Evolutionary conservation across 2,329 filamentous ascomycete genomes (phyloP).

Genomic region (Penicillium decumbens): DNA sequence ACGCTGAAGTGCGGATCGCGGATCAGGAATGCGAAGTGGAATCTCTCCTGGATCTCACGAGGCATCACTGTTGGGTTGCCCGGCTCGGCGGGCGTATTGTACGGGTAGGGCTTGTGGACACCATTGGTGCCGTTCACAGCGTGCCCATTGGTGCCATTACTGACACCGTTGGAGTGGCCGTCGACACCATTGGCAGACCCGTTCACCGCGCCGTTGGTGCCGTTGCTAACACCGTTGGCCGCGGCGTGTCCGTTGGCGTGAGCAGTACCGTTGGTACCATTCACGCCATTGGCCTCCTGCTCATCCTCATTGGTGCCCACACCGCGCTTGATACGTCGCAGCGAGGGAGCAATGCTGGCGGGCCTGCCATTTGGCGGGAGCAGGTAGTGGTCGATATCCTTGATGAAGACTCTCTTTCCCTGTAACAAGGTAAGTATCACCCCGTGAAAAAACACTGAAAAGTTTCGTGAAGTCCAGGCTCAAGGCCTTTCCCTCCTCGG

Average conservation of each 20-base stretch:
- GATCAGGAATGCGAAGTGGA: conserved; percentile 95
- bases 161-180: conserved; percentile 4
- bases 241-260: conserved; percentile 21
- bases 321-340: conserved; percentile 56
- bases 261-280: conserved; percentile 15
- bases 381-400: conserved; percentile 93
- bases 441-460: conserved; percentile 8
- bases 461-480: not conserved
- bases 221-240: conserved; percentile 14
- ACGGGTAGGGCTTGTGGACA: conserved; percentile 51
- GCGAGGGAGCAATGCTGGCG: conserved; percentile 71
- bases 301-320: conserved; percentile 47
- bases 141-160: conserved; percentile 7
- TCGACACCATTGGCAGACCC: conserved; percentile 18
- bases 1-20: conserved; percentile 89
- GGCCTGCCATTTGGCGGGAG: conserved; percentile 67
- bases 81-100: conserved; percentile 55
- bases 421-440: conserved; percentile 48
- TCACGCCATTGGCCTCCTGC: conserved; percentile 21
- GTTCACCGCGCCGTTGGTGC: conserved; percentile 18
- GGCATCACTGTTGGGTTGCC: conserved; percentile 85
- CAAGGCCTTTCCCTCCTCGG: not conserved
- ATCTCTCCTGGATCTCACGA: conserved; percentile 64
- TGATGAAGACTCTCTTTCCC: conserved; percentile 94
- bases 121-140: conserved; percentile 25